Conservation (phyloP, 2,329 filamentous ascomycete species). For the Talaromyces marneffei region DNA sequence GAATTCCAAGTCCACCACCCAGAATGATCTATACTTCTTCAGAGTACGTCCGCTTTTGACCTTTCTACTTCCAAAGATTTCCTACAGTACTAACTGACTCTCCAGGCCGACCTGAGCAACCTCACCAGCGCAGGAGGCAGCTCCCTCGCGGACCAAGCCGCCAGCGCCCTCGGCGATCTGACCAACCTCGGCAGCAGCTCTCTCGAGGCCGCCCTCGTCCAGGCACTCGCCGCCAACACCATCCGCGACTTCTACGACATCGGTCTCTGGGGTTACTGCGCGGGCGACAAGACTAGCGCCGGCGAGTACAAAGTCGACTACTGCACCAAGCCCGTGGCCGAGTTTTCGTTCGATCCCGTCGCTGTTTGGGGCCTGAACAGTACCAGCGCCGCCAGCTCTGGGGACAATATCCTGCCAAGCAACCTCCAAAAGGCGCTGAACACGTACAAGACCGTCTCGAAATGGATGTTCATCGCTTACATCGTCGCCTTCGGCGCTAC, state of each 20-base stretch:
- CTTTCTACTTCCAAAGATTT: not conserved
- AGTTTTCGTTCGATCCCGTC: constrained; percentile 72
- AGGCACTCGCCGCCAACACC: constrained; percentile 44
- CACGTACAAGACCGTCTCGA: constrained; percentile 65
- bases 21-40: constrained; percentile 53
- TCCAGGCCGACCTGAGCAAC: constrained; percentile 54
- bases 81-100: not conserved
- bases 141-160: constrained; percentile 6
- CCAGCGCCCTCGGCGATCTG: constrained; percentile 16
- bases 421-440: constrained; percentile 63
- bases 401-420: constrained; percentile 60
- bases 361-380: constrained; percentile 59
- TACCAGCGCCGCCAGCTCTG: constrained; percentile 32
- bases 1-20: constrained; percentile 42
- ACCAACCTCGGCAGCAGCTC: constrained; percentile 18
- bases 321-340: constrained; percentile 66
- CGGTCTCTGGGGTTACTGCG: constrained; percentile 83
- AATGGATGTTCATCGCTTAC: constrained; percentile 80
- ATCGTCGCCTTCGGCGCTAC: constrained; percentile 67
- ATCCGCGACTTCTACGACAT: constrained; percentile 75
- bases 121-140: constrained; percentile 48
- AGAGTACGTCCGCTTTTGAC: constrained; percentile 22
- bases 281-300: constrained; percentile 50
- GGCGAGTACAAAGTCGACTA: constrained; percentile 47
- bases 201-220: constrained; percentile 25